Base-by-base conservation (phyloP, 495 filamentous ascomycete species). In the Cercophora samala region DNA sequence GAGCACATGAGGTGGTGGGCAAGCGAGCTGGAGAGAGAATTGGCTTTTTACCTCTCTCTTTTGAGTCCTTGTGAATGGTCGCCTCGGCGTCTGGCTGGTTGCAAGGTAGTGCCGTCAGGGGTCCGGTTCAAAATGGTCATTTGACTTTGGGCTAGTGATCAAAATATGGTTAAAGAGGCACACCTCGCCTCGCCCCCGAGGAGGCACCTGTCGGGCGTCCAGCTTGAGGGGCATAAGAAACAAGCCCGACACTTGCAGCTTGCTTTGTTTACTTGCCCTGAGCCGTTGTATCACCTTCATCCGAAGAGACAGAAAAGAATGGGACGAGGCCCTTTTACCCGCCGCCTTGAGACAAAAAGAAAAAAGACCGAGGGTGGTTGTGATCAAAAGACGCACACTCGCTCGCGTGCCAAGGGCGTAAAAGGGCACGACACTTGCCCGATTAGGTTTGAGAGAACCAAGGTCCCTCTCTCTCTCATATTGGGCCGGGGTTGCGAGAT, bases 101-200 rank as follows among this genome's bases (percentile, higher is more conserved):
- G 13, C 25, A 37, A 29, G 25, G 17, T 32, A 37, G 25, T 18
- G 59, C 18, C 17, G 21, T 32, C n/a, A 37, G 59, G 59, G 56
- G 56, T 26, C 56, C 23, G 56, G 56, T 25, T 22, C 8, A 58
- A 58, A 8, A 13, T 42, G 59, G 59, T 61, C 58, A 37, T 61
- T 61, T 61, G 59, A 61, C 25, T 61, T 60, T 37, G 23, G 29
- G 19, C 59, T 61, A 61, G 25, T 37, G 13, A 18, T 11, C 19
- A 32, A 26, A 19, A n/a, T 32, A 61, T 37, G 24, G 29, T 18
- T 5, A 26, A 37, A 25, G 18, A n/a, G 23, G 23, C 25, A 25
- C 21, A 9, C 58, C 21, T 60, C 25, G 23, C 17, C 56, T 59
- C 19, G 19, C n/a, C 18, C 9, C 24, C 17, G 58, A 25, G 56